Percentiles rank a stretch among this genome's conserved stretches.
phyloP scores from a whole-genome alignment of 2,329 filamentous ascomycete species.

The Emericellopsis cladophorae region DNA sequence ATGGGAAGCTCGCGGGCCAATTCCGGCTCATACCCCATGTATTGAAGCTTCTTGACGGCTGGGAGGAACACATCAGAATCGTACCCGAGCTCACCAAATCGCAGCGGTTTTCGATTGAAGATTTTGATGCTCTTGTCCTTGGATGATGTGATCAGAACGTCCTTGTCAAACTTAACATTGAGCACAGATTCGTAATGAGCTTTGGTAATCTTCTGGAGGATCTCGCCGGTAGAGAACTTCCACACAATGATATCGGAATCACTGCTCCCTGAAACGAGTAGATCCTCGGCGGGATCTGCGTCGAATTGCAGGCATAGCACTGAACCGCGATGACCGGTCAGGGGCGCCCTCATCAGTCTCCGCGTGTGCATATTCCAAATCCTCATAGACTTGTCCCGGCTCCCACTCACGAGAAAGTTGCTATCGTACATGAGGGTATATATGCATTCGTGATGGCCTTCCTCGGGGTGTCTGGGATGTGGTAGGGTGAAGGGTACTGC shows the following conservation, averaged over 20 bases:
- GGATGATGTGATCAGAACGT: slow-evolving; percentile 88
- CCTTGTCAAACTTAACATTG: slow-evolving; percentile 83
- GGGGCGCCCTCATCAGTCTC: slow-evolving; percentile 59
- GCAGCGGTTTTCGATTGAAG: slow-evolving; percentile 70
- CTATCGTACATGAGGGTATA: slow-evolving; percentile 87
- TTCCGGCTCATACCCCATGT: slow-evolving; percentile 41
- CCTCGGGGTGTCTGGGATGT: slow-evolving; percentile 64
- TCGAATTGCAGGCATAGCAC: slow-evolving; percentile 95
- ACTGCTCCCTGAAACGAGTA: slow-evolving; percentile 92
- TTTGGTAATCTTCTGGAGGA: slow-evolving; percentile 60
- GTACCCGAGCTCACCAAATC: slow-evolving; percentile 46
- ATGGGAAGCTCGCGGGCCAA: slow-evolving; percentile 32
- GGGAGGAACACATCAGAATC: slow-evolving; percentile 30
- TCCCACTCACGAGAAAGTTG: slow-evolving; percentile 84
- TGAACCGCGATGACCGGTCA: slow-evolving; percentile 69
- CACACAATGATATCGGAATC: slow-evolving; percentile 85
- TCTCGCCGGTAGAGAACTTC: slow-evolving; percentile 82
- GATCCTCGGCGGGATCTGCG: slow-evolving; percentile 70
- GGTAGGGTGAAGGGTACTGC: slow-evolving; percentile 84
- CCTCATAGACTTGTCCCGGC: slow-evolving; percentile 74
- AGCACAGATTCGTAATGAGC: slow-evolving; percentile 87
- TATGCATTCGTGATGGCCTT: slow-evolving; percentile 85
- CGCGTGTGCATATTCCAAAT: slow-evolving; percentile 83
- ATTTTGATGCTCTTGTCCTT: slow-evolving; percentile 97
- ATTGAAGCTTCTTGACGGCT: slow-evolving; percentile 35